These are phyloP conservation scores for Aspergillus alliaceus DNA, from an alignment of 2,329 filamentous ascomycete species.

Conservation along the genomic window DNA sequence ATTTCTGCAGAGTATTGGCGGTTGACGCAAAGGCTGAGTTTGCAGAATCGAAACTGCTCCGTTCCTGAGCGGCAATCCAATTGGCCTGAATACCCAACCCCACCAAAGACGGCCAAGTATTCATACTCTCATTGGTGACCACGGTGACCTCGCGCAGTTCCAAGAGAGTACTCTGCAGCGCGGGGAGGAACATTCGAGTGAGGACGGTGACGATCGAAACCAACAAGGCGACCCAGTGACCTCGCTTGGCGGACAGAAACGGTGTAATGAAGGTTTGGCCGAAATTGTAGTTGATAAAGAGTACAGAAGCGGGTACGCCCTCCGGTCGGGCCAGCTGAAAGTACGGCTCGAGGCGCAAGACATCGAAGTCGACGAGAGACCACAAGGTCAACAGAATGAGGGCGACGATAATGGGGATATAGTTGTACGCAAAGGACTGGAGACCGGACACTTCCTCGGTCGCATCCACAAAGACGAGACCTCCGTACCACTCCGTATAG, in stretches of 20 bases:
- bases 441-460: constrained; percentile 27
- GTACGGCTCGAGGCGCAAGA: constrained; percentile 51
- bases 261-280: constrained; percentile 37
- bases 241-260: constrained; percentile 30
- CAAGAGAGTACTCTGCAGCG: constrained; percentile 32
- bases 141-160: constrained; percentile 31
- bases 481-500: constrained; percentile 28
- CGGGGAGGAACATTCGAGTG: constrained; percentile 34
- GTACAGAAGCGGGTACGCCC: constrained; percentile 32
- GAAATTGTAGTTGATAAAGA: constrained; percentile 40
- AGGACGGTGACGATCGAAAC: constrained; percentile 33
- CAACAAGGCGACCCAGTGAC: constrained; percentile 32
- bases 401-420: constrained; percentile 46
- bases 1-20: constrained; percentile 17
- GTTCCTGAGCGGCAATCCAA: constrained; percentile 31
- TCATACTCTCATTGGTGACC: constrained; percentile 20
- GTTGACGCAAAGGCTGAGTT: constrained; percentile 22
- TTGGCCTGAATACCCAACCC: constrained; percentile 27
- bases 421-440: constrained; percentile 37
- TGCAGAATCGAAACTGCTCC: constrained; percentile 21
- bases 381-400: constrained; percentile 49
- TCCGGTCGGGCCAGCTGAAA: constrained; percentile 41
- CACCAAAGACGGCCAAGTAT: constrained; percentile 30
- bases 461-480: constrained; percentile 29
- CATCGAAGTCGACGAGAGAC: constrained; percentile 52